Base-by-base conservation (phyloP, 164 flowering plant genomes). In the Vitis rupestris region DNA sequence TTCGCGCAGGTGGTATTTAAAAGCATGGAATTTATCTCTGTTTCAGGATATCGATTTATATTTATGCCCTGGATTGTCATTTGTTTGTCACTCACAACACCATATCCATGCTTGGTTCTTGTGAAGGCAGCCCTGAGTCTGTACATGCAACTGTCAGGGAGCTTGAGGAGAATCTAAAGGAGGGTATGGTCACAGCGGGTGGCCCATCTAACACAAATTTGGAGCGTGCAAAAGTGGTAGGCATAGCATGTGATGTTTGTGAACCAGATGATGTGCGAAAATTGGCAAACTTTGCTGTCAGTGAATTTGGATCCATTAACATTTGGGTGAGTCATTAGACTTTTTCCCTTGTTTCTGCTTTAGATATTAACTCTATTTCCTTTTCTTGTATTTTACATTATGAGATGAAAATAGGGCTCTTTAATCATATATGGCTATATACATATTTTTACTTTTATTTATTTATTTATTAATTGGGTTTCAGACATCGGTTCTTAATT, bases 171-270 rank as follows among this genome's bases (percentile, higher is more conserved):
- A 90, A 80, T 69, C 81, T 95, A 67, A 71, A 79, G 81, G 91
- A 91, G 76, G 87, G 86, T 31, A 58, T 81, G 58, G 69, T 30
- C 1, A 71, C 83, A 12, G 76, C 82, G 44, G 65, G 78, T 71
- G 80, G 75, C 67, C 74, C 67, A 37, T 68, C 86, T 53, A 76
- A 10, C 61, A 79, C 54, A 74, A 83, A 76, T 50, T 70, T 90
- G 77, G 56, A 65, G 9, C 81, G 72, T 74, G 88, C 97, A 31
- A 89, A 86, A 78, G 96, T 92, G 62, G 89, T 86, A 19, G 99
- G 99, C 60, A 87, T 85, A 61, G 83, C 93, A 37, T 95, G 97
- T 82, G 91, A 95, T 86, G 98, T 95, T 66, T 89, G 96, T 80
- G 76, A 87, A 29, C 89, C 93, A 19, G 79, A 82, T 7, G 98